Evolutionary conservation across 805 yeast species (phyloP), one percentile per base, ranked within the genome.

Genomic region (Candida gorgasii): DNA sequence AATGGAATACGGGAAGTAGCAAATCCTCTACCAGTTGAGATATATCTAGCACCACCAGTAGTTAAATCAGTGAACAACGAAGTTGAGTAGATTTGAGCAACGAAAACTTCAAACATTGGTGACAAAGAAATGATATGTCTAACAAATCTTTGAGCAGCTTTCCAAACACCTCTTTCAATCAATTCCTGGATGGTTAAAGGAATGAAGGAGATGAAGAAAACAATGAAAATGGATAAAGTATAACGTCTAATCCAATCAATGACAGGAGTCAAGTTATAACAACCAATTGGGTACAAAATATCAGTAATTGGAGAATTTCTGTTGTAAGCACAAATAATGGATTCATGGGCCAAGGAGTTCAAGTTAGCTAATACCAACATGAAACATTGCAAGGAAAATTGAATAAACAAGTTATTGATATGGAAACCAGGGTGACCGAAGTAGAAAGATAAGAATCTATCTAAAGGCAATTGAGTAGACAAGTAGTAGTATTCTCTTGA

Each of bases 351-450:
- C 45, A 86, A 62, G 0, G 86, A 74, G 13, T 84, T 81, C 55
- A 85, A 63, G 62, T 85, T 84, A 15, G 81, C 59, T 55, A 81
- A 63, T 40, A 82, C 80, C 65, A 85, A 65, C 55, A 83, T 76
- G 41, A 86, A 69, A 38, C 62, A 57, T 53, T 69, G 71, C 46
- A 69, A 72, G 1, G 93, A 84, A 20, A 84, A 63, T 48, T 83
- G 76, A 58, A 86, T 85, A 53, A 84, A 82, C 43, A 84, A 79
- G 59, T 86, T 86, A 59, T 86, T 86, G 59, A 86, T 67, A 58
- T 86, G 95, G 67, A 86, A 86, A 15, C 95, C 95, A 1, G 93
- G 89, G 55, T 86, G 95, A 1, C 92, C 95, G 59, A 84, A 86
- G 62, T 81, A 86, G 61, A 86, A 86, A 0, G 92, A 82, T 45